Base-by-base conservation (phyloP, 2,329 filamentous ascomycete genomes). In the Fusarium albidum region DNA sequence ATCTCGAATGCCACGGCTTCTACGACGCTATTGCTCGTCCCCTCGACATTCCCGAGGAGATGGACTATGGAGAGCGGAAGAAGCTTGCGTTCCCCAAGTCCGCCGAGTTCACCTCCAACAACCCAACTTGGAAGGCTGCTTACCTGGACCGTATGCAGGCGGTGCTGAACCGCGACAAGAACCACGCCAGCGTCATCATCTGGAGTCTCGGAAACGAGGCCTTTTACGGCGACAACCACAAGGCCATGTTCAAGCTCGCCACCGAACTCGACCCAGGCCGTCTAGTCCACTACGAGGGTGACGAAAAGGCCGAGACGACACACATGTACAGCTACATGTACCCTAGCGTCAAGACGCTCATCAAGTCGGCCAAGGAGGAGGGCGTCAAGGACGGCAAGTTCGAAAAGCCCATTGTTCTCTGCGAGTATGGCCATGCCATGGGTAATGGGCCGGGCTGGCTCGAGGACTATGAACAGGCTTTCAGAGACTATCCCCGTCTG, bases 181-280 rank as follows among this genome's bases (percentile, higher is more conserved):
- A 91, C 52, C 85, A 90, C 59, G 71, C 88, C 0, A 86, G 80
- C n/a, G 78, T 91, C 42, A 84, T 91, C 41, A 82, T 90, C 34
- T 91, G 89, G 89, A 88, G 84, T 39, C 75, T 91, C 0, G 89
- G 88, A 0, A 91, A 91, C 63, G 88, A 91, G 67, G 82, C 87
- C 0, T 91, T 89, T 66, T 90, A 89, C 63, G 88, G 88, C 1
- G 74, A 76, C 9, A 91, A 91, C 65, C 85, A 88, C 64, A 78
- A 77, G 38, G 83, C 82, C 28, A 91, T 91, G 88, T 86, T 86
- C 61, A 73, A 85, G 4, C 87, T 82, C 67, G 79, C 81, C 42
- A 86, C 84, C 55, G 52, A 72, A 1, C 73, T 78, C n/a, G 87
- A 90, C 59, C 76, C 81, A 0, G 79, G 78, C 1, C 75, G 87